A percentile compares a stretch with the other conserved stretches of the same genome.
Conservation (phyloP, 2,329 filamentous ascomycete genomes). For the Ophiosphaerella korrae region DNA sequence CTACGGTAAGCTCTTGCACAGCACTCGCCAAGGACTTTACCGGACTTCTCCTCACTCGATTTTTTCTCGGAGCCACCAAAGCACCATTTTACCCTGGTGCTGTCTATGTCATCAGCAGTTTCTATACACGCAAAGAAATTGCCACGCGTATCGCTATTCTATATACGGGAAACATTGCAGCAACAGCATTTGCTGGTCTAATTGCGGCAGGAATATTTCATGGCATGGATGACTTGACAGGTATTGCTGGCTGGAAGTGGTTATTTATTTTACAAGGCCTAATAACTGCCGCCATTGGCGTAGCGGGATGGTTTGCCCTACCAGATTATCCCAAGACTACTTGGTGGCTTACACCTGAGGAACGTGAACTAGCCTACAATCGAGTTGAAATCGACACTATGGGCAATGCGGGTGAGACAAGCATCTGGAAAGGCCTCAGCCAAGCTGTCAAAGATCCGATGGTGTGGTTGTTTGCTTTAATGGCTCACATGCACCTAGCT, state of each 20-base stretch:
- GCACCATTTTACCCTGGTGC: constrained; percentile 37
- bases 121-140: constrained; percentile 45
- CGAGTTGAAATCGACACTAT: constrained; percentile 52
- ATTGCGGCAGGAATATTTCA: constrained; percentile 45
- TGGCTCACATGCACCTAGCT: constrained; percentile 23
- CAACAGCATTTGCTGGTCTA: constrained; percentile 50
- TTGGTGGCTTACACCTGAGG: constrained; percentile 50
- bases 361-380: constrained; percentile 45
- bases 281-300: no score
- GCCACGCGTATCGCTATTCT: constrained; percentile 41
- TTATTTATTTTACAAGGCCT: neutral
- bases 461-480: constrained; percentile 23
- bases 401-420: constrained; percentile 28
- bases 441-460: constrained; percentile 19
- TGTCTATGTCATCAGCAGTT: constrained; percentile 42
- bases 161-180: constrained; percentile 48
- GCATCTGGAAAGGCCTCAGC: constrained; percentile 20
- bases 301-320: constrained; percentile 21
- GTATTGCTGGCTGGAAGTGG: constrained; percentile 51
- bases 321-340: constrained; percentile 42
- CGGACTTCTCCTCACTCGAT: no score
- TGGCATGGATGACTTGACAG: constrained; percentile 45
- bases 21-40: no score
- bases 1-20: no score
- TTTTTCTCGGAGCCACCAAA: no score